Conservation (phyloP, 73 alveolate species). For the Blepharisma japonicum region DNA sequence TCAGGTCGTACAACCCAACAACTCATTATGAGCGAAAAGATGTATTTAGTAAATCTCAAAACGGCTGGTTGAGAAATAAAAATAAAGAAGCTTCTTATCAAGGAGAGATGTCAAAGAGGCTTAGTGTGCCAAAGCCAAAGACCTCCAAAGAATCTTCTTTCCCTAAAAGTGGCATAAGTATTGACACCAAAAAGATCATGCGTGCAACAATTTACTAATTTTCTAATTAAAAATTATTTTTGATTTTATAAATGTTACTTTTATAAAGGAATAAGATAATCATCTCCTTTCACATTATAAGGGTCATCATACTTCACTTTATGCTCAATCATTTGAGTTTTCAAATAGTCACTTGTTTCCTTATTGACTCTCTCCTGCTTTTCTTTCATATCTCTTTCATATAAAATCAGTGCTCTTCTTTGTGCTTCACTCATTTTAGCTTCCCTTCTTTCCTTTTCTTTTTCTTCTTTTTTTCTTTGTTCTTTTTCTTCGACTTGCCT, state of each 20-base stretch:
- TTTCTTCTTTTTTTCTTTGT: neutral
- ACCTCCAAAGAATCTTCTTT: too few relatives aligned
- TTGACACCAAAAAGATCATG: too few relatives aligned
- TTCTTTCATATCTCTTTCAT: neutral
- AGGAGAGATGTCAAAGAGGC: neutral
- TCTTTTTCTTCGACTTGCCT: slow-evolving; percentile 53
- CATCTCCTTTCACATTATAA: slow-evolving; percentile 27
- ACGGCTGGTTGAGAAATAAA: neutral
- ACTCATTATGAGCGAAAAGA: too few relatives aligned
- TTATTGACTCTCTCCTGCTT: slow-evolving; percentile 12
- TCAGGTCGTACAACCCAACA: neutral
- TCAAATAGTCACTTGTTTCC: slow-evolving; percentile 28
- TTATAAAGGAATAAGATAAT: slow-evolving; percentile 15
- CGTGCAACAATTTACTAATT: too few relatives aligned
- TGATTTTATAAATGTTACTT: neutral
- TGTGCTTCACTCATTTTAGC: slow-evolving; percentile 25
- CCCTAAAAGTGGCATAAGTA: too few relatives aligned
- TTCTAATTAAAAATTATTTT: too few relatives aligned
- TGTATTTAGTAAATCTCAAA: too few relatives aligned
- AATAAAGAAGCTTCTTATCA: slow-evolving; percentile 1
- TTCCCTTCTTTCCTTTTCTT: slow-evolving; percentile 17
- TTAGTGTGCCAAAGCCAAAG: neutral
- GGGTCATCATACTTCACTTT: slow-evolving; percentile 25
- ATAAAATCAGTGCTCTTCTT: slow-evolving; percentile 5
- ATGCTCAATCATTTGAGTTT: slow-evolving; percentile 28